phyloP scores from a whole-genome alignment of 495 filamentous ascomycete genomes.

The Xylaria venustula region DNA sequence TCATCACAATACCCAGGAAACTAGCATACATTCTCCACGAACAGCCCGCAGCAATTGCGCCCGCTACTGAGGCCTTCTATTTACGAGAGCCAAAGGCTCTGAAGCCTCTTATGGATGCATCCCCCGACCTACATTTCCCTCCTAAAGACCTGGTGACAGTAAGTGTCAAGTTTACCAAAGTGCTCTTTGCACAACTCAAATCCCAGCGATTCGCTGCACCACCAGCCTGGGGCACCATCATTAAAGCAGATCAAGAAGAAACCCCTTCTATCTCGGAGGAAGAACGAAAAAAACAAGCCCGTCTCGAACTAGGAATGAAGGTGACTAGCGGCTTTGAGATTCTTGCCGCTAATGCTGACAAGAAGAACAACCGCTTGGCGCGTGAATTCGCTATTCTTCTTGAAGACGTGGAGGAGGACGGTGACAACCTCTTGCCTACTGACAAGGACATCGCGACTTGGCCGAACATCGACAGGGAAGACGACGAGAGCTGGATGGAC shows the following conservation, averaged over 20 bases:
- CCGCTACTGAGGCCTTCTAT: slow-evolving; percentile 90
- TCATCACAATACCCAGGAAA: slow-evolving; percentile 73
- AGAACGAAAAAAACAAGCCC: slow-evolving; percentile 35
- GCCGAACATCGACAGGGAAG: slow-evolving; percentile 58
- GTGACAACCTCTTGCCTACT: slow-evolving; percentile 61
- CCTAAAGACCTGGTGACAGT: slow-evolving; percentile 77
- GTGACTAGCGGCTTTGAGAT: slow-evolving; percentile 89
- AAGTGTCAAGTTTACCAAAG: slow-evolving; percentile 76
- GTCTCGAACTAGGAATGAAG: slow-evolving; percentile 84
- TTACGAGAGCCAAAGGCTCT: slow-evolving; percentile 80
- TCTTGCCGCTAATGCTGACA: slow-evolving; percentile 64
- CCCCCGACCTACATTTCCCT: slow-evolving; percentile 53
- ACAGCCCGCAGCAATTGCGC: slow-evolving; percentile 69
- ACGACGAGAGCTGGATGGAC: slow-evolving; percentile 90
- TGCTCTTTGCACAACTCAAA: slow-evolving; percentile 87
- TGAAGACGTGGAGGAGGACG: slow-evolving; percentile 63
- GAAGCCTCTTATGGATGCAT: slow-evolving; percentile 59
- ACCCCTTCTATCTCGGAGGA: slow-evolving; percentile 20
- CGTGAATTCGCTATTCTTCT: slow-evolving; percentile 73
- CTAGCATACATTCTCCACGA: slow-evolving; percentile 77
- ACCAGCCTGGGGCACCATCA: slow-evolving; percentile 53
- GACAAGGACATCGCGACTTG: slow-evolving; percentile 72
- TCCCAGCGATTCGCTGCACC: slow-evolving; percentile 82
- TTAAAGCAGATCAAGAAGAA: slow-evolving; percentile 24
- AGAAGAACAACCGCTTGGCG: slow-evolving; percentile 61